These are phyloP conservation scores for Paradendryphiella salina DNA, from an alignment of 2,329 filamentous ascomycete genomes.

Conservation along the genomic window DNA sequence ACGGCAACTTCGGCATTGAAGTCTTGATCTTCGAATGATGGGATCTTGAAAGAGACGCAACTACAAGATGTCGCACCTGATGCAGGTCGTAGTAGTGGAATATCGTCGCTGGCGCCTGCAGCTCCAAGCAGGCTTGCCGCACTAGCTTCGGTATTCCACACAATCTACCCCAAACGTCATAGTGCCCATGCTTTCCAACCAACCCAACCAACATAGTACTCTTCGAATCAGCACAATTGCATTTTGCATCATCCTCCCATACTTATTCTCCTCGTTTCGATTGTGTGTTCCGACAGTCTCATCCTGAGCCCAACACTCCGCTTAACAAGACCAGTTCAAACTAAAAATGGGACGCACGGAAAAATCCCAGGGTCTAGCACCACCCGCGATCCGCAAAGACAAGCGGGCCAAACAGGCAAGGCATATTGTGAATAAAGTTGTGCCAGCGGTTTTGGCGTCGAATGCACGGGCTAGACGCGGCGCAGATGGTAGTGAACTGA, in stretches of 20 bases:
- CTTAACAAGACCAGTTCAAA: background rate
- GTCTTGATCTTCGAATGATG: no score
- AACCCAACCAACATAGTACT: slow-evolving; percentile 15
- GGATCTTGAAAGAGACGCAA: no score
- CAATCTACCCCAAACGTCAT: slow-evolving; percentile 7
- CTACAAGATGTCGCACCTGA: no score
- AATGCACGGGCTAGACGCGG: slow-evolving; percentile 61
- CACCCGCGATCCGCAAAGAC: slow-evolving; percentile 44
- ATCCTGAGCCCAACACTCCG: background rate
- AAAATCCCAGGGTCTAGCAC: slow-evolving; percentile 45
- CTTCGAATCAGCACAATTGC: background rate
- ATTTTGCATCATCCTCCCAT: background rate
- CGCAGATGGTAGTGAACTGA: slow-evolving; percentile 57
- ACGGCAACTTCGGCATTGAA: no score
- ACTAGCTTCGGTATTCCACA: background rate
- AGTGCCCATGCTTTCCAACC: slow-evolving; percentile 1
- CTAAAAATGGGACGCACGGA: slow-evolving; percentile 44
- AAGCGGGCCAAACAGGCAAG: slow-evolving; percentile 58
- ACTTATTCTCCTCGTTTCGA: background rate
- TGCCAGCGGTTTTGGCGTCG: slow-evolving; percentile 59
- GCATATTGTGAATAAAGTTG: slow-evolving; percentile 62
- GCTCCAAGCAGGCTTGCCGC: no score
- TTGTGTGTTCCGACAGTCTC: background rate
- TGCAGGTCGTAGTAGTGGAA: no score
- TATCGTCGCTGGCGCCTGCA: no score